Evolutionary conservation across 768 basidiomycete genomes (phyloP).

Genomic region (Suillus hirtellus): DNA sequence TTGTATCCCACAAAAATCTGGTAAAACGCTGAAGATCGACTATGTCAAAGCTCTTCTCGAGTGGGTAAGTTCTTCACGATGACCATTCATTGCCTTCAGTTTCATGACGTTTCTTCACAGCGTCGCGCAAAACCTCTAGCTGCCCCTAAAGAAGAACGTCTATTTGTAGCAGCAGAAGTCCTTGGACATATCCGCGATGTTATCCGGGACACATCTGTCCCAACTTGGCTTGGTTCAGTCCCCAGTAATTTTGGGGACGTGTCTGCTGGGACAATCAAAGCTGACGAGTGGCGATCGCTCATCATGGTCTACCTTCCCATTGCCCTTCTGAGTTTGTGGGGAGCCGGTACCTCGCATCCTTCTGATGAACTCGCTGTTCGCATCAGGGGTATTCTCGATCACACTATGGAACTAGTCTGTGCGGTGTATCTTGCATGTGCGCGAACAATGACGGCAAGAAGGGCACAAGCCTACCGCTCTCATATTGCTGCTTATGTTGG

Average conservation of each 20-base stretch:
- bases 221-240: constrained; percentile 19
- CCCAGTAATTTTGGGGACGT: constrained; percentile 22
- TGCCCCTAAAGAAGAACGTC: background rate
- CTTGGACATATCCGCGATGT: constrained; percentile 7
- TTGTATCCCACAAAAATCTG: constrained; percentile 6
- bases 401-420: constrained; percentile 32
- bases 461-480: constrained; percentile 13
- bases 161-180: background rate
- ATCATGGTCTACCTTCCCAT: constrained; percentile 21
- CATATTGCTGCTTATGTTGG: constrained; percentile 21
- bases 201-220: constrained; percentile 9
- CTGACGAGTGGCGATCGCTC: constrained; percentile 23
- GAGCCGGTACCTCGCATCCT: background rate
- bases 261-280: constrained; percentile 18
- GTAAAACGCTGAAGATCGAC: constrained; percentile 6
- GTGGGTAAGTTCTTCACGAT: constrained; percentile 16
- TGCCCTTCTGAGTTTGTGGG: constrained; percentile 23
- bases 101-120: background rate
- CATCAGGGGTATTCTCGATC: constrained; percentile 19
- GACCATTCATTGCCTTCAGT: background rate
- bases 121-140: background rate
- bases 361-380: background rate
- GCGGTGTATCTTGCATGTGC: constrained; percentile 25
- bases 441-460: constrained; percentile 14
- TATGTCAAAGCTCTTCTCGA: constrained; percentile 11